These are phyloP conservation scores for Hibiscus mutabilis DNA, from an alignment of 345 rosid species.

Conservation along the genomic window DNA sequence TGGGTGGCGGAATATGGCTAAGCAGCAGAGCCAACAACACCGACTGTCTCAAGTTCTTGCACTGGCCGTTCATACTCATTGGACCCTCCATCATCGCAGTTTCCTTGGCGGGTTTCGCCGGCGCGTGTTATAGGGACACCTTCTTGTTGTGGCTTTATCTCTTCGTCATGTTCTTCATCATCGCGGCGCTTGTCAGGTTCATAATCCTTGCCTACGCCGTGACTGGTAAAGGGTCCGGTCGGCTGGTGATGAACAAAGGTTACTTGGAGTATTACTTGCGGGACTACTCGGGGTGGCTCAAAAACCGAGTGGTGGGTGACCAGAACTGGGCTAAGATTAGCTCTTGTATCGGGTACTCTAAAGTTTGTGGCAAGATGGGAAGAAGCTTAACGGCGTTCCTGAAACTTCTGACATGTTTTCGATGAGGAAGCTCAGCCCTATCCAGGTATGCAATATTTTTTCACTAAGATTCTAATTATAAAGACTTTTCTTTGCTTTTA, in stretches of 20 bases:
- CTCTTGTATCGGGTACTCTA: slow-evolving; percentile 74
- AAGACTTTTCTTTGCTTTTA: no score
- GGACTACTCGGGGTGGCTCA: slow-evolving; percentile 81
- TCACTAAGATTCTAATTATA: no score
- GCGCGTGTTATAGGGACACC: slow-evolving; percentile 80
- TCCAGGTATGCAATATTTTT: slow-evolving; percentile 43
- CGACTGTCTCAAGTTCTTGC: slow-evolving; percentile 76
- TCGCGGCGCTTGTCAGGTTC: slow-evolving; percentile 75
- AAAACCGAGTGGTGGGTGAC: slow-evolving; percentile 52
- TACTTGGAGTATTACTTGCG: slow-evolving; percentile 59
- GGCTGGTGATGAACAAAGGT: slow-evolving; percentile 33
- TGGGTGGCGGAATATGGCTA: slow-evolving; percentile 98
- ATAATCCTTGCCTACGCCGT: slow-evolving; percentile 80
- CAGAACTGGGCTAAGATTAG: slow-evolving; percentile 59
- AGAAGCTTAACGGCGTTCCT: slow-evolving; percentile 47
- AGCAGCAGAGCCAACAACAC: slow-evolving; percentile 84
- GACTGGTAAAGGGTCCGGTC: slow-evolving; percentile 79
- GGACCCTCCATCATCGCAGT: slow-evolving; percentile 70
- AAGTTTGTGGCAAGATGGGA: slow-evolving; percentile 58
- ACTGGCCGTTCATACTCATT: slow-evolving; percentile 85
- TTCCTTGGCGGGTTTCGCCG: slow-evolving; percentile 82
- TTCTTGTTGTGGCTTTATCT: slow-evolving; percentile 78
- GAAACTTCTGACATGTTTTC: slow-evolving; percentile 67
- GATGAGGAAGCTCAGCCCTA: slow-evolving; percentile 53
- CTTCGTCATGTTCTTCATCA: slow-evolving; percentile 73